Evolutionary conservation across 2,329 filamentous ascomycete genomes (phyloP), one percentile per base, ranked within the genome.

Genomic region (Fusarium keratoplasticum): DNA sequence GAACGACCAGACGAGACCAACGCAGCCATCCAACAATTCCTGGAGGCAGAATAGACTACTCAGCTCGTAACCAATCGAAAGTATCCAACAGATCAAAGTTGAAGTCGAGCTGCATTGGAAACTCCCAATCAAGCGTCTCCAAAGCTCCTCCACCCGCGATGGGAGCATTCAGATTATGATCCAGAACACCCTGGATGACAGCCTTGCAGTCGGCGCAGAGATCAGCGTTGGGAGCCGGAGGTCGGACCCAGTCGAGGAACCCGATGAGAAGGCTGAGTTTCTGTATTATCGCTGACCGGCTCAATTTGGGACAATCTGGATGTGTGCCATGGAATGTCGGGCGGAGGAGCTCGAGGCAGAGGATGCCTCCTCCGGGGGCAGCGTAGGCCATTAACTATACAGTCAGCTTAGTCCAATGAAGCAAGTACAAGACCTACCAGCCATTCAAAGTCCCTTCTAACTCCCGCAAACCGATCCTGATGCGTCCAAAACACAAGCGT

Each of bases 181-280:
- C 86, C 11, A 89, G 80, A 2, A 88, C 87, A 16, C 83, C 84
- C 62, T 87, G 84, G 52, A 89, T 87, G n/a, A 88, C 82, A 4
- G 80, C 80, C 66, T 85, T 85, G 76, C 85, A 86, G 22, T 85
- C 81, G 20, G 76, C 79, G 72, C 86, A 88, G 7, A 89, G 79
- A n/a, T 85, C 82, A 7, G 83, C 84, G 35, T 89, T 89, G 2
- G 87, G 86, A 0, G 85, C 85, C 2, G 83, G 82, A 0, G 86
- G 85, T 5, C 82, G 81, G 1, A 89, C 81, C 87, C 87, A 89
- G 61, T 87, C 86, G 13, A 89, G 81, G 64, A 88, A 89, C 0
- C 85, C 86, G 3, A 88, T 83, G 0, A 89, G 79, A 1, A 89
- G 83, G 66, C 85, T 87, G 2, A 89, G 81, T 63, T 89, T 86